Base-by-base conservation (phyloP, 345 rosid genomes). In the Salix brachista region DNA sequence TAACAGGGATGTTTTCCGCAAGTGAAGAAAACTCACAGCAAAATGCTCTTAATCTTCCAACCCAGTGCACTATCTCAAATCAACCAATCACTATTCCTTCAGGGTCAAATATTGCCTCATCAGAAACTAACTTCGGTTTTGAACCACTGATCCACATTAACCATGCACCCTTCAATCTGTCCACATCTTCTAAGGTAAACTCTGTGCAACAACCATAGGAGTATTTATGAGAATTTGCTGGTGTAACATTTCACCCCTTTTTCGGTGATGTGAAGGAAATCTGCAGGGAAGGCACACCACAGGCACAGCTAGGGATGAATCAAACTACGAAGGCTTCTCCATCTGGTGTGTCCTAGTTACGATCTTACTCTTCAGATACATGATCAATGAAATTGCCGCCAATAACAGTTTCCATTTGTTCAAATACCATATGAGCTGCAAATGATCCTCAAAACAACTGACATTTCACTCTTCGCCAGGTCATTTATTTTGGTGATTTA, bases 101-200 rank as follows among this genome's bases (percentile, higher is more conserved):
- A 25, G 36, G 75, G 23, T 62, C 86, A 36, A 80, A 76, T 61
- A 37, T 78, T 42, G n/a, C 64, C 66, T 44, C 80, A 70, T 75
- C 81, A 56, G 88, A 78, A 52, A 25, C 84, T 23, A 65, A 84
- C 42, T 84, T 83, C 76, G 85, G 83, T 72, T 84, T 83, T 67
- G 86, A 81, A 74, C 82, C 82, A 19, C 68, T 75, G 44, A 61
- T 81, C 71, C 83, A 77, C 37, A 89, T 82, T 74, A 79, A 78
- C 37, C 80, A 79, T 68, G 87, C 77, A 72, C 78, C 87, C 67
- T 84, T 84, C 71, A 77, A 34, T 79, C 64, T 73, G 39, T 28
- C 85, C 17, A 30, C 86, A 2, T 77, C 88, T 68, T 79, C 89
- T 18, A 84, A 85, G 92, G 92, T 87, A 83, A 68, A 71, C 28